phyloP scores from a whole-genome alignment of 2,329 filamentous ascomycete species.

The Ascochyta rabiei region DNA sequence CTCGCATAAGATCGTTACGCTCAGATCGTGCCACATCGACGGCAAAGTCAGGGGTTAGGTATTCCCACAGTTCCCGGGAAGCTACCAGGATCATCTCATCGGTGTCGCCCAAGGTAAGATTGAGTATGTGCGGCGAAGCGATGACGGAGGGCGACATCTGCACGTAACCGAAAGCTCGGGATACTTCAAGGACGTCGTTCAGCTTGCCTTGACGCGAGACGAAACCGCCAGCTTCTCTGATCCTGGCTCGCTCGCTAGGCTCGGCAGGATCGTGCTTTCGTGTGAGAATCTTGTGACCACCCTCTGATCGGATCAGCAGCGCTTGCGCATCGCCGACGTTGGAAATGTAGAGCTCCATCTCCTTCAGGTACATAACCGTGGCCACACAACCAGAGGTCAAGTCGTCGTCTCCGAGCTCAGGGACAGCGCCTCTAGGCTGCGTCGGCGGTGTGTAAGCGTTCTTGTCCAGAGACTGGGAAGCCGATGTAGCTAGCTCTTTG shows the following conservation, averaged over 20 bases:
- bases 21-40: constrained; percentile 90
- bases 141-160: constrained; percentile 92
- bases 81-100: constrained; percentile 94
- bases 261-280: constrained; percentile 93
- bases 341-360: constrained; percentile 89
- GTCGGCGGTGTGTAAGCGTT: constrained; percentile 49
- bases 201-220: constrained; percentile 93
- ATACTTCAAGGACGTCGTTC: constrained; percentile 90
- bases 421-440: constrained; percentile 70
- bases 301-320: constrained; percentile 91
- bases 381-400: constrained; percentile 89
- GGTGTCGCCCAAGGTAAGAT: constrained; percentile 79
- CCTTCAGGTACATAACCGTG: constrained; percentile 86
- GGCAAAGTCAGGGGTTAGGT: constrained; percentile 84
- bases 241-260: constrained; percentile 79
- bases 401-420: constrained; percentile 86
- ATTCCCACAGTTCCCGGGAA: constrained; percentile 94
- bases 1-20: constrained; percentile 88
- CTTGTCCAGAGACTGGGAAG: constrained; percentile 80
- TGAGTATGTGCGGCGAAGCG: constrained; percentile 82
- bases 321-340: constrained; percentile 96
- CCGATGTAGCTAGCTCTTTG: constrained; percentile 88
- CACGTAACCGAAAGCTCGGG: constrained; percentile 92
- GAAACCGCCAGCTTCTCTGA: constrained; percentile 92
- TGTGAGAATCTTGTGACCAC: constrained; percentile 81